Conservation (phyloP, 805 yeast genomes). For the Metschnikowia hibisci region DNA sequence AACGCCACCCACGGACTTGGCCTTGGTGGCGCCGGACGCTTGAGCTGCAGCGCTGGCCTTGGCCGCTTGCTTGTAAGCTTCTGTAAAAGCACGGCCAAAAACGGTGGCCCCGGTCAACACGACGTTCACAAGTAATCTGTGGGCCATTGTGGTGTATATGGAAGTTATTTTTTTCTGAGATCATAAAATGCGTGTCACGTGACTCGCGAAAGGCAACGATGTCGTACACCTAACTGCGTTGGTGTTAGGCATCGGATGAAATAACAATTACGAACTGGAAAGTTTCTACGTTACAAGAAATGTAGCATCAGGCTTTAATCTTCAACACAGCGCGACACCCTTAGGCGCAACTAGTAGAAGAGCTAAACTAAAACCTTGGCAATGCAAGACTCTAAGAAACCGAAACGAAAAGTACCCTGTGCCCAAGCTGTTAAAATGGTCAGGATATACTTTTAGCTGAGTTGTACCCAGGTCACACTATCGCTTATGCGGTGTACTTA, state of each 20-base stretch:
- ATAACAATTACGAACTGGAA: not conserved
- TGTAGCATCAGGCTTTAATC: conserved; percentile 55
- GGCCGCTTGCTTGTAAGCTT: conserved; percentile 95
- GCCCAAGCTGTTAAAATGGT: conserved; percentile 71
- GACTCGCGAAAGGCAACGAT: not conserved
- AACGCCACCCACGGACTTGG: conserved; percentile 69
- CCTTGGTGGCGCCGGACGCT: conserved; percentile 33
- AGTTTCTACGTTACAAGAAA: conserved; percentile 9
- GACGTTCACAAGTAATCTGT: conserved; percentile 84
- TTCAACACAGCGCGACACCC: conserved; percentile 27
- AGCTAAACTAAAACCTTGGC: conserved; percentile 32
- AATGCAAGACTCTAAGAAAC: conserved; percentile 57
- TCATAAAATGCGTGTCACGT: not conserved
- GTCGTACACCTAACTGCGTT: no score
- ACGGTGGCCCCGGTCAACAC: conserved; percentile 93
- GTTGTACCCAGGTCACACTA: conserved; percentile 37
- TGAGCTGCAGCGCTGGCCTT: conserved; percentile 73
- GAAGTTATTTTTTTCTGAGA: not conserved
- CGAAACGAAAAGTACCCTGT: conserved; percentile 73
- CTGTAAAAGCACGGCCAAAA: conserved; percentile 93
- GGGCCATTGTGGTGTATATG: conserved; percentile 55
- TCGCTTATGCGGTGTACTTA: conserved; percentile 42
- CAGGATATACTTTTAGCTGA: conserved; percentile 68
- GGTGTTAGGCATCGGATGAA: not conserved
- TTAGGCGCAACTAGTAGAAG: conserved; percentile 25